Evolutionary conservation across 31 red algal species (phyloP).

Genomic region (Asparagopsis taxiformis): DNA sequence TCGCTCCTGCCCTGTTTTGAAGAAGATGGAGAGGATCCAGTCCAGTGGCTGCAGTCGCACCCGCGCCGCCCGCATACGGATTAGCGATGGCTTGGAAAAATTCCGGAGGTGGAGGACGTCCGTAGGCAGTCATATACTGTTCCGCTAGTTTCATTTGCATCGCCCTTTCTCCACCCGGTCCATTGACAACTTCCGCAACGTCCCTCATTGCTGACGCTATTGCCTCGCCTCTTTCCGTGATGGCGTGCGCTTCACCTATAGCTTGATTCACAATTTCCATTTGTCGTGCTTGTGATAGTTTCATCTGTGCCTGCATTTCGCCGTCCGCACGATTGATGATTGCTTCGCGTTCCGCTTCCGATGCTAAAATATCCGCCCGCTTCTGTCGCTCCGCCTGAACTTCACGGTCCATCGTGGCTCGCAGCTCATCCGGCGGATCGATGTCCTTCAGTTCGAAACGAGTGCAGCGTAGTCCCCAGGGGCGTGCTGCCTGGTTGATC

Average conservation of each 20-base stretch:
- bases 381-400: constrained; percentile 81
- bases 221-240: constrained; percentile 27
- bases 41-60: too few relatives aligned
- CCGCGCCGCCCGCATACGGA: too few relatives aligned
- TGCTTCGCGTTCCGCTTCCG: constrained; percentile 46
- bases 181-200: constrained; percentile 32
- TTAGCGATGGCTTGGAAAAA: too few relatives aligned
- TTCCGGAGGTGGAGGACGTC: too few relatives aligned
- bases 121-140: constrained; percentile 79
- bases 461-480: constrained; percentile 84
- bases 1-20: too few relatives aligned
- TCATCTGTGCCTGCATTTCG: constrained; percentile 79
- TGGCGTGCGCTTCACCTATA: constrained; percentile 46
- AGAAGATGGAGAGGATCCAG: too few relatives aligned
- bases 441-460: constrained; percentile 91
- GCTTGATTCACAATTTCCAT: constrained; percentile 57
- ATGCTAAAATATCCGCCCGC: constrained; percentile 67
- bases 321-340: constrained; percentile 77
- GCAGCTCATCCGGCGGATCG: constrained; percentile 77
- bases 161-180: constrained; percentile 55
- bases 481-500: constrained; percentile 68
- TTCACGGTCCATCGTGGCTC: constrained; percentile 80
- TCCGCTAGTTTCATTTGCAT: constrained; percentile 84
- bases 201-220: constrained; percentile 38
- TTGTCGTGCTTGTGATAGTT: constrained; percentile 57